phyloP scores from a whole-genome alignment of 169 alveolate genomes.

The Babesia sp. region DNA sequence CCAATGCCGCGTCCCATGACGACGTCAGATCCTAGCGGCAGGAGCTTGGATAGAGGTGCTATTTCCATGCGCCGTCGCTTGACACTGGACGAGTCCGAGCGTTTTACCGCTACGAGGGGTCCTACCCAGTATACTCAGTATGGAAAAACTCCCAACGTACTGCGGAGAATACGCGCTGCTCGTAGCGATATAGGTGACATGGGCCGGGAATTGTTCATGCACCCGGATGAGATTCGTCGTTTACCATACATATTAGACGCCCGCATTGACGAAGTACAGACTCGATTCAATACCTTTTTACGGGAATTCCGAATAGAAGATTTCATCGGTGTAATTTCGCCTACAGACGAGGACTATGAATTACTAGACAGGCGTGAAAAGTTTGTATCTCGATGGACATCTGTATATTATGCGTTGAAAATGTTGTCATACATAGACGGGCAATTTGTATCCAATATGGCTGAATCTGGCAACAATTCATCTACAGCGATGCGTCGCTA shows the following conservation, averaged over 20 bases:
- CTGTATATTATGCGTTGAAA: constrained; percentile 73
- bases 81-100: constrained; percentile 33
- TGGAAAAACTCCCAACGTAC: constrained; percentile 82
- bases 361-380: constrained; percentile 60
- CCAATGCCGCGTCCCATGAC: neutral
- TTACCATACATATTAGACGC: constrained; percentile 79
- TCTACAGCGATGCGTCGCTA: constrained; percentile 17
- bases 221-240: constrained; percentile 79
- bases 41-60: constrained; percentile 7
- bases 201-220: constrained; percentile 84
- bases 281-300: constrained; percentile 72
- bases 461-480: neutral
- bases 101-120: constrained; percentile 23
- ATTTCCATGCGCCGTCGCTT: constrained; percentile 42
- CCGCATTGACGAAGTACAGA: constrained; percentile 75
- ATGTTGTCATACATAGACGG: constrained; percentile 68
- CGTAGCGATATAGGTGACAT: constrained; percentile 85
- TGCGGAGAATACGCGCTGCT: constrained; percentile 80
- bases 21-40: neutral
- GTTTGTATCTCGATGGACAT: constrained; percentile 33
- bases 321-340: constrained; percentile 63
- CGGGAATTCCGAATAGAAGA: constrained; percentile 73
- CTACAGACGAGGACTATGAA: constrained; percentile 70
- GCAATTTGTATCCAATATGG: constrained; percentile 36
- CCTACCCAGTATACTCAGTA: constrained; percentile 76